A percentile compares a stretch with the other conserved stretches of the same genome.
Evolutionary conservation across 2,329 filamentous ascomycete genomes (phyloP).

Genomic region (Helminthosporium solani): DNA sequence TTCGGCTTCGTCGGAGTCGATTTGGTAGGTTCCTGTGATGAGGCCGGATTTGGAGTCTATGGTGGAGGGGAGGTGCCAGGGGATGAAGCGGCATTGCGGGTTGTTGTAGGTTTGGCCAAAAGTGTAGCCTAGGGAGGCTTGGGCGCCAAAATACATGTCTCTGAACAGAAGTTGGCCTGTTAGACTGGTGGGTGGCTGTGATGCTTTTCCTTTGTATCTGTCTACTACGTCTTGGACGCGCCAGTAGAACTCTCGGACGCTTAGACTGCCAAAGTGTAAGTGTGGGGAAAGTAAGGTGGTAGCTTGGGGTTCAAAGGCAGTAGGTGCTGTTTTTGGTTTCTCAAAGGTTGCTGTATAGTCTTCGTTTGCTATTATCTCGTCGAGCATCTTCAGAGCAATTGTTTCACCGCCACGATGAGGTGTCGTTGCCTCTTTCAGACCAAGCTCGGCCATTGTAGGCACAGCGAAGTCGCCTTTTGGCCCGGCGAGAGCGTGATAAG

Average conservation of each 20-base stretch:
- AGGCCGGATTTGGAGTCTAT: constrained; percentile 46
- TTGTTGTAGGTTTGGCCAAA: constrained; percentile 69
- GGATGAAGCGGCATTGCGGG: constrained; percentile 68
- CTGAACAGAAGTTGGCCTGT: constrained; percentile 74
- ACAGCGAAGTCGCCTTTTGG: constrained; percentile 68
- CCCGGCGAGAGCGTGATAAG: constrained; percentile 63
- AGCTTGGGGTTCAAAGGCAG: constrained; percentile 69
- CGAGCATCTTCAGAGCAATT: constrained; percentile 59
- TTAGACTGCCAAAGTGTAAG: constrained; percentile 72
- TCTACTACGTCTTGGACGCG: constrained; percentile 63
- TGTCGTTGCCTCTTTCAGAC: constrained; percentile 61
- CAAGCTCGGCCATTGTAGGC: constrained; percentile 71
- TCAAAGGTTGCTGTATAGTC: constrained; percentile 72
- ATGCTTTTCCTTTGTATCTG: constrained; percentile 57
- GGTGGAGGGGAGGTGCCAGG: constrained; percentile 73
- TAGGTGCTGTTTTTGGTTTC: constrained; percentile 74
- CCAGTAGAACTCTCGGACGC: constrained; percentile 73
- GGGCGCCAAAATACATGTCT: constrained; percentile 81
- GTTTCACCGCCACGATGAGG: constrained; percentile 72
- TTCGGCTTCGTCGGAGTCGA: constrained; percentile 65
- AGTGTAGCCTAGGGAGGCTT: constrained; percentile 64
- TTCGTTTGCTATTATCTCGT: constrained; percentile 60
- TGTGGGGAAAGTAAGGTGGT: constrained; percentile 74
- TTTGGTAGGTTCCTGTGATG: constrained; percentile 61
- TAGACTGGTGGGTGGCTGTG: constrained; percentile 64